Base-by-base conservation (phyloP, 2,329 filamentous ascomycete species). In the Fusarium caatingaense region DNA sequence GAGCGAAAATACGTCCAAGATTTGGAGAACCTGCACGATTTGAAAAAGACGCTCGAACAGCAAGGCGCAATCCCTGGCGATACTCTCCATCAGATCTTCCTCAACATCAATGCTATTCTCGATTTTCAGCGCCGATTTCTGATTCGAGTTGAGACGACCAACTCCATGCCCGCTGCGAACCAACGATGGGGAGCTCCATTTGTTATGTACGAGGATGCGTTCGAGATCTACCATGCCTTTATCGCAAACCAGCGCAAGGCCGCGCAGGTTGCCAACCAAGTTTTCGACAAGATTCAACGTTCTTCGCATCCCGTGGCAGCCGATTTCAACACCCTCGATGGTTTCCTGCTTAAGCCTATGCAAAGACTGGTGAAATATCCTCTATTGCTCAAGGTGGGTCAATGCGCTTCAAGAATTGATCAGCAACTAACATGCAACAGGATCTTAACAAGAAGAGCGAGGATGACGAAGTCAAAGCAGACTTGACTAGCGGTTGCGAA, bases 1-100 rank as follows among this genome's bases (percentile, higher is more conserved):
- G 96, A 99, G 81, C 91, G 96, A 68, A 98, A 98, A 81, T 99
- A 99, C 74, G 96, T 98, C 6, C 94, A 98, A 79, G 96, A 99
- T 83, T 83, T 99, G 56, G 95, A 98, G 79, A 95, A 97, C 72
- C 81, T 99, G 37, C 94, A 98, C 78, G 91, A 94, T 51, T 87
- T 98, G 77, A 98, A 97, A 82, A 95, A 93, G 81, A 89, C 91
- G 25, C 85, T 98, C 58, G 94, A 98, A 74, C 92, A 97, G 77
- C 94, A 91, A 71, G 94, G 94, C 40, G 89, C 93, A 40, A 89
- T 98, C 69, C 92, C 93, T 3, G 95, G 96, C 56, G 96, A 99
- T 78, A 89, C 91, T 12, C 91, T 97, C 23, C 94, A 98, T 81
- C 90, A 94, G 76, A 98, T 99, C 68, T 99, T 99, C 81, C 86